Base-by-base conservation (phyloP, 352 stramenopile genomes). In the Globisporangium spiculum region DNA sequence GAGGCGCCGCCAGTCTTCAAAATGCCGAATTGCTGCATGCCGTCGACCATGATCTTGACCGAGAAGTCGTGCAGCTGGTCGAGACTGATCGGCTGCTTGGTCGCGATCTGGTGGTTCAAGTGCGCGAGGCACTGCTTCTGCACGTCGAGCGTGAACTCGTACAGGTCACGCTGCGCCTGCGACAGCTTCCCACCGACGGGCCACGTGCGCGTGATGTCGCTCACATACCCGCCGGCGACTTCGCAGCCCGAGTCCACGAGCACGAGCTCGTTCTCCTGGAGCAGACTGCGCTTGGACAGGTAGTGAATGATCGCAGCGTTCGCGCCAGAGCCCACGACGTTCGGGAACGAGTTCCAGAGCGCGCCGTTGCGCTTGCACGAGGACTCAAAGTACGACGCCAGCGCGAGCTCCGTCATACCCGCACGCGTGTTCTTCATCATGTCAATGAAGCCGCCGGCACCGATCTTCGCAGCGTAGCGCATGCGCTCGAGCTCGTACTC, bases 221-320 rank as follows among this genome's bases (percentile, higher is more conserved):
- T 92, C 20, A 83, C 82, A 53, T 95, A 95, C 27, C 85, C 86
- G 16, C 85, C 87, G 34, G 80, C 79, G 60, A 95, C 83, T 68
- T 93, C 87, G 46, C 87, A 95, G 7, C 87, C 87, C 20, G 87
- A 89, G 65, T 95, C 87, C 34, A 95, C 86, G n/a, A 95, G 75
- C 72, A 95, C 87, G 38, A 95, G 76, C n/a, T 95, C 87, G 38
- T 89, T 64, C 9, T 77, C 44, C 2, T 73, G 57, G 0, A 95
- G 67, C 56, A 92, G 58, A 41, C 81, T 77, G 32, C 87, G 82
- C 71, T 95, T 95, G 3, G 84, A 70, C 10, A 95, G 68, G 65
- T 95, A 95, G 69, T 95, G 87, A 63, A 95, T 92, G 30, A 95
- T 81, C 2, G 87, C 85, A n/a, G 84, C 87, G 66, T 95, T 95